Conservation (phyloP, 116 monocot species). For the Posidonia oceanica region DNA sequence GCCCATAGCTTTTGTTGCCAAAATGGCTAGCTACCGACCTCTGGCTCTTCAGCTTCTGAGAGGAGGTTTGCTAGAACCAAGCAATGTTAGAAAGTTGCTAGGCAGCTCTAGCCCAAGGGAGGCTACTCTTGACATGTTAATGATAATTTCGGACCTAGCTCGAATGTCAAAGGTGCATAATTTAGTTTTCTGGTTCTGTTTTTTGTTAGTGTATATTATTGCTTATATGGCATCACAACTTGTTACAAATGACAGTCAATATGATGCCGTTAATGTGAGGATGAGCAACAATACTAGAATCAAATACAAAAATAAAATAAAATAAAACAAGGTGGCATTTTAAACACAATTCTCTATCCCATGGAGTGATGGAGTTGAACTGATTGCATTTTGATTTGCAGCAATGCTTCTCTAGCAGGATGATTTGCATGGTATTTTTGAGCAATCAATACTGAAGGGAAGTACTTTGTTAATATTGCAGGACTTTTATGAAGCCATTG, state of each 20-base stretch:
- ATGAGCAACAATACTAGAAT: too few relatives aligned
- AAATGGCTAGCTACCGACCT: constrained; percentile 88
- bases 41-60: constrained; percentile 69
- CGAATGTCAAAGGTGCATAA: constrained; percentile 82
- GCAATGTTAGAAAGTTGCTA: constrained; percentile 40
- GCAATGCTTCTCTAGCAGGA: neutral
- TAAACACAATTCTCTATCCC: too few relatives aligned
- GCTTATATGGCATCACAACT: too few relatives aligned
- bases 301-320: too few relatives aligned
- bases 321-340: too few relatives aligned
- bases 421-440: neutral
- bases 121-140: constrained; percentile 74
- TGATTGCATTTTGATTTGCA: too few relatives aligned
- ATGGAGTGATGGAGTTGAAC: too few relatives aligned
- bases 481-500: constrained; percentile 89
- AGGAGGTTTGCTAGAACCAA: constrained; percentile 68
- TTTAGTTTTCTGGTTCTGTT: neutral
- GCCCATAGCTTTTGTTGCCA: constrained; percentile 77
- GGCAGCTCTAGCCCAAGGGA: constrained; percentile 40
- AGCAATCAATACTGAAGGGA: neutral
- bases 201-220: neutral
- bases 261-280: too few relatives aligned
- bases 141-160: constrained; percentile 98
- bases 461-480: constrained; percentile 15
- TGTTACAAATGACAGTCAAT: too few relatives aligned